Base-by-base conservation (phyloP, 768 basidiomycete species). In the Termitomyces sp. region DNA sequence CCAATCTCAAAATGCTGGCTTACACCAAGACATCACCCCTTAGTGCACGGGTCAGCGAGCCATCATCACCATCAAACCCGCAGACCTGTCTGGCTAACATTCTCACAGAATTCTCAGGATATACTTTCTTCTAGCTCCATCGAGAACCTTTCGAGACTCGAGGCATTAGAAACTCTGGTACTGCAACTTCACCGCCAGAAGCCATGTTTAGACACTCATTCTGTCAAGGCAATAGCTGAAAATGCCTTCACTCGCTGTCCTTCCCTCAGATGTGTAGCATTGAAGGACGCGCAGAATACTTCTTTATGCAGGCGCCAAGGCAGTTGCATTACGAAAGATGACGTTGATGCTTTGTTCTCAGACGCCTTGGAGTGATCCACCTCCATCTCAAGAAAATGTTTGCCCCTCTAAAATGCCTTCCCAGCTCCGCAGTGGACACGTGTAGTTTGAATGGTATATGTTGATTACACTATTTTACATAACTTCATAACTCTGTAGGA, bases 221-320 rank as follows among this genome's bases (percentile, higher is more conserved):
- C 22, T 45, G 24, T 58, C n/a, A 49, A 20, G 34, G 57, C 39
- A 27, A 37, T 63, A 27, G 37, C 57, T 27, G 41, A 61, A 45
- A 41, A 27, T 18, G 52, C 55, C 49, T 61, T 65, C 33, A 60
- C 55, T 7, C 53, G 24, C 41, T 61, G 60, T 15, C 56, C 58
- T 22, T 57, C 60, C 9, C 60, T 65, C 47, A 55, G 45, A 18
- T 60, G 48, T 49, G 36, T 65, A 30, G 60, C 34, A 6, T 27
- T 63, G 30, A 46, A 39, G 24, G 50, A 58, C 16, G 46, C 47
- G 1, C n/a, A 30, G 12, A 27, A 34, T 7, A 34, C 37, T n/a
- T 58, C 52, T 24, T 62, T 58, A 15, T 52, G 50, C n/a, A 58
- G 55, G 33, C 61, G 52, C 6, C 44, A 53, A 53, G 55, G 36